phyloP scores from a whole-genome alignment of 768 basidiomycete species.

The Phanerochaete carnosa region DNA sequence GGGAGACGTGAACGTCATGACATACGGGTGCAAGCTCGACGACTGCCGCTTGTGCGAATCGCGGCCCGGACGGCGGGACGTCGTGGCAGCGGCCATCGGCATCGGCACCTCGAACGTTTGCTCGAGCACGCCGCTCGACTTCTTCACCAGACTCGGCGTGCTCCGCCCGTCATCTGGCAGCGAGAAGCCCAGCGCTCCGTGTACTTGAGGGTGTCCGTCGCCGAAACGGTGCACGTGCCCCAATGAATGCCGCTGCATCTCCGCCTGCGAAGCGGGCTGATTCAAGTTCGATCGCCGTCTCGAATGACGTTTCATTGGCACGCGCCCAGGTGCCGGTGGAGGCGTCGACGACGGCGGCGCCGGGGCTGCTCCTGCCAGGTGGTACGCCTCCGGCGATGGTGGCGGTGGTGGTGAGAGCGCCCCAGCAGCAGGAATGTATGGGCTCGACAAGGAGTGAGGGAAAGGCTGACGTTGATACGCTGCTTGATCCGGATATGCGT shows the following conservation, averaged over 20 bases:
- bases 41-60: constrained; percentile 2
- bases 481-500: not conserved
- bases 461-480: constrained; percentile 22
- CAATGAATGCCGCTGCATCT: not conserved
- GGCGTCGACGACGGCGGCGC: not conserved
- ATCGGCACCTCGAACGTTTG: not conserved
- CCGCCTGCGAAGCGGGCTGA: not conserved
- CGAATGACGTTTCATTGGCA: constrained; percentile 5
- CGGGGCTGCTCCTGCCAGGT: not conserved
- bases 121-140: not conserved
- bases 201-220: not conserved
- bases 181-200: not conserved
- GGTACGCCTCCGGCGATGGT: not conserved
- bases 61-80: not conserved
- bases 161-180: not conserved
- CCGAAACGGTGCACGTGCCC: not conserved
- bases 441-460: constrained; percentile 23
- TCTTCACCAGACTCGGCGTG: constrained; percentile 2
- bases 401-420: constrained; percentile 1
- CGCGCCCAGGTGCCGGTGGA: not conserved
- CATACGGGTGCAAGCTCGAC: constrained; percentile 28
- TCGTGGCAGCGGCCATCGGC: not conserved
- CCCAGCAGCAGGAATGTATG: constrained; percentile 9
- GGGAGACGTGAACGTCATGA: constrained; percentile 37
- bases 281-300: constrained; percentile 4